These are phyloP conservation scores for Erysiphe neolycopersici DNA, from an alignment of 2,329 filamentous ascomycete genomes.

Conservation along the genomic window DNA sequence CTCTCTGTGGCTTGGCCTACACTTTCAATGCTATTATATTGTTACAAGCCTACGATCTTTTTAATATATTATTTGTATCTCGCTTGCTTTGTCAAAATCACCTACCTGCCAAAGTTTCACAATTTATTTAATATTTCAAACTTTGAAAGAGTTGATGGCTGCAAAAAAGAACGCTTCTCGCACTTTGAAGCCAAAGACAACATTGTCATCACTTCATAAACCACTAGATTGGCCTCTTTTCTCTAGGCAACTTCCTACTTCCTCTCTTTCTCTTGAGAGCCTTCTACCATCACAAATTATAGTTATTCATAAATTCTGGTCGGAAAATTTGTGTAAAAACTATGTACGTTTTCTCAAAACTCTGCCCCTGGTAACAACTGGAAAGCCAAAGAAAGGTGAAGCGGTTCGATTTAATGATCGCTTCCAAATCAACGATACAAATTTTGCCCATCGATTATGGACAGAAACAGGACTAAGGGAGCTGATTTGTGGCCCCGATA, in stretches of 20 bases:
- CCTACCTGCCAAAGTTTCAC: too few species aligned
- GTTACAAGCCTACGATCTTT: too few species aligned
- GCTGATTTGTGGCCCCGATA: slow-evolving; percentile 8
- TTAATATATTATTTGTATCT: too few species aligned
- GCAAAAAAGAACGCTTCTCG: too few species aligned
- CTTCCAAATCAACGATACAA: slow-evolving; percentile 52
- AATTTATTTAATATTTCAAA: too few species aligned
- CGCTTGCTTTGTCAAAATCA: too few species aligned
- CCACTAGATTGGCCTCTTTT: slow-evolving; percentile 30
- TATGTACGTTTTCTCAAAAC: slow-evolving; percentile 34
- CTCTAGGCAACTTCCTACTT: slow-evolving; percentile 25
- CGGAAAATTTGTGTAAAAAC: slow-evolving; percentile 30
- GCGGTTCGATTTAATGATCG: slow-evolving; percentile 67
- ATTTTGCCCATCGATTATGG: slow-evolving; percentile 56
- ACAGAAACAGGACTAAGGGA: slow-evolving; percentile 45
- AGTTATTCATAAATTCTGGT: slow-evolving; percentile 34
- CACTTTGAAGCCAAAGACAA: background rate
- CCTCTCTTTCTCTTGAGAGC: slow-evolving; percentile 25
- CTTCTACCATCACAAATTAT: slow-evolving; percentile 33
- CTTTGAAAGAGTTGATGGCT: too few species aligned
- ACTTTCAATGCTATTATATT: too few species aligned
- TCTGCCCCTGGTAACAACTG: slow-evolving; percentile 37
- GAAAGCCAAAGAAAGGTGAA: slow-evolving; percentile 37
- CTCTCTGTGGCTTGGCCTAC: too few species aligned
- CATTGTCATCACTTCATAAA: background rate